Evolutionary conservation across 2,329 filamentous ascomycete species (phyloP).

Genomic region (Coniella lustricola): DNA sequence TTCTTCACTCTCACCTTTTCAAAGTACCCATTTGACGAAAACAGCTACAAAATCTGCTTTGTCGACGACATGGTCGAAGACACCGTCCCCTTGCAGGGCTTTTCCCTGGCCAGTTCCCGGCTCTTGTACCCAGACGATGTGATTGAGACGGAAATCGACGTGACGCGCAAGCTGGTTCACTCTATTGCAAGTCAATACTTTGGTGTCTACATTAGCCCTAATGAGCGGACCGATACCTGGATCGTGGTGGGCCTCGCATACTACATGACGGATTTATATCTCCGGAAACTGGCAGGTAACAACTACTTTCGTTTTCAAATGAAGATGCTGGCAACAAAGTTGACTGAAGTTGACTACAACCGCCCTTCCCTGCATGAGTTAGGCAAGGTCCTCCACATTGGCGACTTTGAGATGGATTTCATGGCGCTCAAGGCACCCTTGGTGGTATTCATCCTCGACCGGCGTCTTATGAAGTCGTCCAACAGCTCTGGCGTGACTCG

Average conservation of each 20-base stretch:
- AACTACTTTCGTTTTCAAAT: conserved; percentile 91
- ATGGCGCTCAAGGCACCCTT: conserved; percentile 84
- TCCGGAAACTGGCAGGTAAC: conserved; percentile 84
- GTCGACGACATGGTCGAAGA: conserved; percentile 81
- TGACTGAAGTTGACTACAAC: conserved; percentile 74
- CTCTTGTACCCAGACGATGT: conserved; percentile 80
- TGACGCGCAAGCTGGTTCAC: conserved; percentile 73
- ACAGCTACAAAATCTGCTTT: conserved; percentile 85
- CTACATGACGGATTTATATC: conserved; percentile 91
- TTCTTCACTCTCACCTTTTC: conserved; percentile 82
- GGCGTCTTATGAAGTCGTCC: conserved; percentile 80
- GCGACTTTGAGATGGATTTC: conserved; percentile 82
- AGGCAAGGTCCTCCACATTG: conserved; percentile 69
- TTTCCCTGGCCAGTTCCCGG: conserved; percentile 81
- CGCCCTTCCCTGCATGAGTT: conserved; percentile 77
- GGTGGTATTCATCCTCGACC: conserved; percentile 89
- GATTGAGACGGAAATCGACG: conserved; percentile 76
- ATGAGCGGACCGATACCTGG: conserved; percentile 77
- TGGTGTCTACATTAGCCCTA: conserved; percentile 84
- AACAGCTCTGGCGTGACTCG: conserved; percentile 77
- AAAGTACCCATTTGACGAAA: conserved; percentile 70
- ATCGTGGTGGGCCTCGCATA: conserved; percentile 82
- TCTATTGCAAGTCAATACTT: conserved; percentile 89
- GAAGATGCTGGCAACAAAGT: conserved; percentile 73
- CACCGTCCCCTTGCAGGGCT: conserved; percentile 68